Percentiles rank a stretch among this genome's conserved stretches.
Conservation (phyloP, 495 filamentous ascomycete genomes). For the Tetracladium marchalianum region DNA sequence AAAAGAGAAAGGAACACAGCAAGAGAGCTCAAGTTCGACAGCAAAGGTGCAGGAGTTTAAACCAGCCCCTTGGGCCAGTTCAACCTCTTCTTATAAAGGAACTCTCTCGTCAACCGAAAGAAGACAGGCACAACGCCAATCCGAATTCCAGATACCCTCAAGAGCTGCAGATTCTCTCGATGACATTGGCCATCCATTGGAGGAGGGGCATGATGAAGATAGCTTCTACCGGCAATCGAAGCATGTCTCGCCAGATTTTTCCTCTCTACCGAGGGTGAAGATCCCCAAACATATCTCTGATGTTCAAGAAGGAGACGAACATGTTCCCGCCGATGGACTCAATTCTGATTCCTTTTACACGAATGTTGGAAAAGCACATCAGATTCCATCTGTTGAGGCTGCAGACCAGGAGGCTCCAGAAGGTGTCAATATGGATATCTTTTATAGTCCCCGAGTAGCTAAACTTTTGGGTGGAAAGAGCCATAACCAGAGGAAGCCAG, state of each 20-base stretch:
- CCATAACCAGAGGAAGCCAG: slow-evolving; percentile 9
- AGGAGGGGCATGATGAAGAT: slow-evolving; percentile 42
- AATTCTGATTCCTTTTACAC: slow-evolving; percentile 45
- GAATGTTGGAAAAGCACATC: not conserved
- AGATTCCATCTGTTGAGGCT: slow-evolving; percentile 4
- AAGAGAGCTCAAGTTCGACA: no score
- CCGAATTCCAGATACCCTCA: slow-evolving; percentile 47
- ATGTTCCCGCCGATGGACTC: slow-evolving; percentile 33
- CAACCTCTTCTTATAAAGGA: slow-evolving; percentile 5
- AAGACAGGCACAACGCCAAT: slow-evolving; percentile 37
- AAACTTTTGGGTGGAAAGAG: slow-evolving; percentile 33
- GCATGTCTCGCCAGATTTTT: slow-evolving; percentile 34
- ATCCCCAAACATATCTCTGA: slow-evolving; percentile 43
- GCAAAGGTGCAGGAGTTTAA: no score
- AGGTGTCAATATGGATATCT: slow-evolving; percentile 50
- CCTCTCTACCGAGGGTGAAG: slow-evolving; percentile 47
- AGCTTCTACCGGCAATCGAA: slow-evolving; percentile 45
- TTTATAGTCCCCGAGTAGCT: slow-evolving; percentile 50
- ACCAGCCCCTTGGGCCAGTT: not conserved
- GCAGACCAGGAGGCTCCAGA: slow-evolving; percentile 34
- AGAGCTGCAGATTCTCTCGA: slow-evolving; percentile 27
- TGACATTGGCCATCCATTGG: slow-evolving; percentile 10
- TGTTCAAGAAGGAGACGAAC: slow-evolving; percentile 6
- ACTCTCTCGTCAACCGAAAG: slow-evolving; percentile 27
- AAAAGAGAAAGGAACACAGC: not conserved